Percentiles rank a stretch among this genome's conserved stretches.
phyloP scores from a whole-genome alignment of 192 early-diverging fungal species.

The Podila horticola region DNA sequence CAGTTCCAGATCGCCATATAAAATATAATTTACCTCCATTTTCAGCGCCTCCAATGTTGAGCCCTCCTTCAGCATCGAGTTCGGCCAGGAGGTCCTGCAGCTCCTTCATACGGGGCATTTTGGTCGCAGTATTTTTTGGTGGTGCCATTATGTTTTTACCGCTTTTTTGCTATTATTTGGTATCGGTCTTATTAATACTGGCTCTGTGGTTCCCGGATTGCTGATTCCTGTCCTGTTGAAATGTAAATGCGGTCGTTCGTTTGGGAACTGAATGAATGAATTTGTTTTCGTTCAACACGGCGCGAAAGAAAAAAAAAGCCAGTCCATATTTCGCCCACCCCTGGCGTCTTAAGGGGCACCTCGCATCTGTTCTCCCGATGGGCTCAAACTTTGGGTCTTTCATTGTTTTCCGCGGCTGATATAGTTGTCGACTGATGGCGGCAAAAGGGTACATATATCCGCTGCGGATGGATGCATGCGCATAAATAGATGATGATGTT shows the following conservation, averaged over 20 bases:
- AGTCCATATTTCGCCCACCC: neutral
- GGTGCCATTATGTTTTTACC: conserved; percentile 19
- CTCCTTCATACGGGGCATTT: conserved; percentile 49
- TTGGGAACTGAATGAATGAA: neutral
- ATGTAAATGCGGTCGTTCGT: no score
- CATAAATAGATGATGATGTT: no score
- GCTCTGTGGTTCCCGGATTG: neutral
- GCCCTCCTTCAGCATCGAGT: conserved; percentile 33
- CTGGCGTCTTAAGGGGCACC: no score
- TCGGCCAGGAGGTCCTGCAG: conserved; percentile 34
- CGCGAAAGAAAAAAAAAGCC: neutral
- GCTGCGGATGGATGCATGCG: no score
- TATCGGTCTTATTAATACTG: no score
- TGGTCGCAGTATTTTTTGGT: conserved; percentile 19
- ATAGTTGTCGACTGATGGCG: no score
- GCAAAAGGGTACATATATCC: no score
- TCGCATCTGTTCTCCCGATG: no score
- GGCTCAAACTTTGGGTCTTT: no score
- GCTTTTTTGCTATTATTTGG: neutral
- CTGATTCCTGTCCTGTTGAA: neutral
- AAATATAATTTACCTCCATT: neutral
- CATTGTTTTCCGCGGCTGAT: no score
- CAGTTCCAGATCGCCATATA: no score
- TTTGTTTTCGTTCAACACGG: neutral
- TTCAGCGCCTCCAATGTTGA: conserved; percentile 36